These are phyloP conservation scores for Helichrysum umbraculigerum DNA, from an alignment of 129 eudicot species.

Conservation along the genomic window DNA sequence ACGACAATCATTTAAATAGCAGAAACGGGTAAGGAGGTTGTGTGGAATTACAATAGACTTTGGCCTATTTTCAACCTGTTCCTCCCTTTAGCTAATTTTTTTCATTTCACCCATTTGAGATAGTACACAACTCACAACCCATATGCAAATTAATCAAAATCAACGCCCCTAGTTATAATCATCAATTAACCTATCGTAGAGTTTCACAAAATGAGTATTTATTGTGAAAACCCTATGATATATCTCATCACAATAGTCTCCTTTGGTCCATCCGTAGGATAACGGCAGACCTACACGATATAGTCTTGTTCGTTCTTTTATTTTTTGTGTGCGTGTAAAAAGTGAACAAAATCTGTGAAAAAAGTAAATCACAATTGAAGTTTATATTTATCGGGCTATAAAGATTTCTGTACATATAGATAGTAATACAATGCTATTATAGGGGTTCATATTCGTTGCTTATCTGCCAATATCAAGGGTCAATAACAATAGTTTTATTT, in stretches of 20 bases:
- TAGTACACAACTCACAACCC: not conserved
- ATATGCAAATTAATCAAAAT: not conserved
- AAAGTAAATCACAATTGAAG: not conserved
- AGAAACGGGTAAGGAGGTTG: not conserved
- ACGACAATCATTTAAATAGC: not conserved
- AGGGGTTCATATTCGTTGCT: not conserved
- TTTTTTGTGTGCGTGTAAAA: not conserved
- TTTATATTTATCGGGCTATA: not conserved
- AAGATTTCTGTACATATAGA: constrained; percentile 5
- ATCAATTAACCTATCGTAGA: not conserved
- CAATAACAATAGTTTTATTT: not conserved
- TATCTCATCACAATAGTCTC: constrained; percentile 1
- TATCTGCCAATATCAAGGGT: constrained; percentile 6
- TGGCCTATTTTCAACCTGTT: not conserved
- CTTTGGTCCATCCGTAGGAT: not conserved
- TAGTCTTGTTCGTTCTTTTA: too few species aligned
- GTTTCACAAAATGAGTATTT: constrained; percentile 4
- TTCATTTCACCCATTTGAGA: not conserved
- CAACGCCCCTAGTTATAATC: not conserved
- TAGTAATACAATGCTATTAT: not conserved
- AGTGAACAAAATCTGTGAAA: not conserved
- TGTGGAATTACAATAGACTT: not conserved
- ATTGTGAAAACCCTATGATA: constrained; percentile 2
- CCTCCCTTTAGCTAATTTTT: not conserved
- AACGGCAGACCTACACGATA: not conserved